Conservation (phyloP, 192 early-diverging fungal genomes). For the Backusella westeae region DNA sequence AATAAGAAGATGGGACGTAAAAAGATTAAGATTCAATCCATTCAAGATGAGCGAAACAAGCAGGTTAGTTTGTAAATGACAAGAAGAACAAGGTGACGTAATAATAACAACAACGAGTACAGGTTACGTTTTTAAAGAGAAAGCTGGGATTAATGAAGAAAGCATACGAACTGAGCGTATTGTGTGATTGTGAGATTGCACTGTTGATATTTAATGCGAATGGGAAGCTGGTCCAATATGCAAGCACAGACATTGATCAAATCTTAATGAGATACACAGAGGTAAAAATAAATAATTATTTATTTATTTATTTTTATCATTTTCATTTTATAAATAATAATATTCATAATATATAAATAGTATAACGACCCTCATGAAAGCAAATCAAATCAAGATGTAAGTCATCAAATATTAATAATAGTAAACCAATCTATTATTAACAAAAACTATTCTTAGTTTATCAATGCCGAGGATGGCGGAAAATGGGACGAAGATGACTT, state of each 20-base stretch:
- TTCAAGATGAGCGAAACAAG: slow-evolving; percentile 89
- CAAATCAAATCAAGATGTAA: slow-evolving; percentile 42
- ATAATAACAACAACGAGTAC: background rate
- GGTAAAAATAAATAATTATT: slow-evolving; percentile 27
- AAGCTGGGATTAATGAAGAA: slow-evolving; percentile 97
- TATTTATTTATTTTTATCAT: background rate
- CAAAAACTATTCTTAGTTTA: slow-evolving; percentile 19
- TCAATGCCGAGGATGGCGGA: slow-evolving; percentile 16
- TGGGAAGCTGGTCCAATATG: slow-evolving; percentile 93
- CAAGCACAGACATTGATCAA: slow-evolving; percentile 91
- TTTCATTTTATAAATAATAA: background rate
- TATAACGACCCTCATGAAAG: slow-evolving; percentile 41
- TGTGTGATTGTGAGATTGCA: slow-evolving; percentile 95
- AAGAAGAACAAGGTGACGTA: background rate
- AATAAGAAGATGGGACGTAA: slow-evolving; percentile 78
- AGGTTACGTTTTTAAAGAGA: slow-evolving; percentile 94
- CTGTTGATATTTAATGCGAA: slow-evolving; percentile 93
- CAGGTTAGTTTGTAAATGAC: slow-evolving; percentile 56
- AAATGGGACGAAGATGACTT: slow-evolving; percentile 20
- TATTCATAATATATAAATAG: slow-evolving; percentile 9
- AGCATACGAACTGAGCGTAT: slow-evolving; percentile 90
- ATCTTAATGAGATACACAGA: slow-evolving; percentile 93
- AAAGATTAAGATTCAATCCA: slow-evolving; percentile 93
- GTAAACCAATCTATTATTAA: background rate
- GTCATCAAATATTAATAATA: background rate